Evolutionary conservation across 106 monocot genomes (phyloP).

Genomic region (Gastrodia elata): DNA sequence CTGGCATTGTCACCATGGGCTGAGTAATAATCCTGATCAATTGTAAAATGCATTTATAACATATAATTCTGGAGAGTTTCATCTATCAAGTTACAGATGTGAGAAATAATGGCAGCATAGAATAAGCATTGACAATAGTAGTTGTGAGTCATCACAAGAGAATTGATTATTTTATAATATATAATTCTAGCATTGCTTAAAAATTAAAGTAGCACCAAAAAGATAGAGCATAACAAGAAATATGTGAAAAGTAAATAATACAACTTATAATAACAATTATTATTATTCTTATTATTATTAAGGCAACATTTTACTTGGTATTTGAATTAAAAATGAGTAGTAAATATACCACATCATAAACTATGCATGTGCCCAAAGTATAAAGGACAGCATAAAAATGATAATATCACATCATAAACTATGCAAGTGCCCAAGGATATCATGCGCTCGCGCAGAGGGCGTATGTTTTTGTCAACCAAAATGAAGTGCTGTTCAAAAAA

Average conservation of each 20-base stretch:
- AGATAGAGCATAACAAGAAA: not conserved
- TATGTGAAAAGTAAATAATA: not conserved
- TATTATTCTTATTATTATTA: too few species aligned
- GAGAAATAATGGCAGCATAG: not conserved
- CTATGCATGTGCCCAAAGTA: not conserved
- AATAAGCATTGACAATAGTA: not conserved
- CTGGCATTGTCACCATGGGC: constrained; percentile 84
- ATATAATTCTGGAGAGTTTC: not conserved
- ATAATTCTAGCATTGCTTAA: not conserved
- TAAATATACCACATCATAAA: not conserved
- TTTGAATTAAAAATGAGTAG: not conserved
- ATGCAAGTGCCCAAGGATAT: not conserved
- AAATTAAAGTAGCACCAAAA: not conserved
- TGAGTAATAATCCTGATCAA: constrained; percentile 87
- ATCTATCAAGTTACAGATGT: not conserved
- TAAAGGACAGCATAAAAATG: not conserved
- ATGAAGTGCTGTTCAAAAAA: not conserved
- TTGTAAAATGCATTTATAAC: not conserved
- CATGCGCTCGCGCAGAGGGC: not conserved
- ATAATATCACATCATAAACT: not conserved
- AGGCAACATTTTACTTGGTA: not conserved
- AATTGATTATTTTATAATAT: not conserved
- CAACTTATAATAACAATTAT: too few species aligned
- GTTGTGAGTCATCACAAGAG: not conserved
- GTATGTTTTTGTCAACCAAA: not conserved